A percentile compares a stretch with the other conserved stretches of the same genome.
Conservation (phyloP, 2,329 filamentous ascomycete genomes). For the Fonsecaea monophora region DNA sequence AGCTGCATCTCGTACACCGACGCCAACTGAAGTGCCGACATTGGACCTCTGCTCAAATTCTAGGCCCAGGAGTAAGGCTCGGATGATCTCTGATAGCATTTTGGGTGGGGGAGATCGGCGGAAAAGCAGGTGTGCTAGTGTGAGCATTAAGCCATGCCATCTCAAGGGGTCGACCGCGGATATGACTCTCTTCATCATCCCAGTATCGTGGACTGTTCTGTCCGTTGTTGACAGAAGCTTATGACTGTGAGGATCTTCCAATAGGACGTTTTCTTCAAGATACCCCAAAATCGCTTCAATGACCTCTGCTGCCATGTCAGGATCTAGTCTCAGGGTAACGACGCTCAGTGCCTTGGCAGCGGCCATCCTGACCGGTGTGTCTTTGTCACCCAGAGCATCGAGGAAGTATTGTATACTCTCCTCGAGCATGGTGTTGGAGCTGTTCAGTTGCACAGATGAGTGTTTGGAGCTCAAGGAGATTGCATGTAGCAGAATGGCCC, state of each 20-base stretch:
- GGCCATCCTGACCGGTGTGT: conserved; percentile 87
- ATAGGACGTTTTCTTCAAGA: conserved; percentile 67
- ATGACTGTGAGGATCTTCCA: conserved; percentile 55
- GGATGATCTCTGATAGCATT: conserved; percentile 75
- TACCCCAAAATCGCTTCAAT: conserved; percentile 82
- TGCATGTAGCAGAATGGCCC: conserved; percentile 72
- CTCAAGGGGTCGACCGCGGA: conserved; percentile 78
- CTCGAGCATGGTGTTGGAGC: conserved; percentile 68
- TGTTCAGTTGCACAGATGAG: conserved; percentile 40
- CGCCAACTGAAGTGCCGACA: conserved; percentile 82
- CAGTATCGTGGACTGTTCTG: conserved; percentile 46
- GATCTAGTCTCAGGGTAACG: conserved; percentile 78
- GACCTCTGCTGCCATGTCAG: conserved; percentile 83
- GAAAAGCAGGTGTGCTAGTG: conserved; percentile 85
- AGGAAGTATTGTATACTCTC: conserved; percentile 82
- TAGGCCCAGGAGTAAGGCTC: conserved; percentile 77
- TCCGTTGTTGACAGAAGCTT: conserved; percentile 47
- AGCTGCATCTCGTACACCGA: conserved; percentile 91
- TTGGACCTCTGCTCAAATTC: conserved; percentile 87
- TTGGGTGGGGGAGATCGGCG: conserved; percentile 76
- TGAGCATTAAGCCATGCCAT: conserved; percentile 93
- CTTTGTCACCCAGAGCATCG: conserved; percentile 79
- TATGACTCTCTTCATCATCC: conserved; percentile 60
- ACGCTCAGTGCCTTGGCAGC: conserved; percentile 92
- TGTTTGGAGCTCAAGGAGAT: conserved; percentile 59